Percentiles rank a stretch among this genome's conserved stretches.
Conservation (phyloP, 768 basidiomycete genomes). For the Dendrothele bispora region DNA sequence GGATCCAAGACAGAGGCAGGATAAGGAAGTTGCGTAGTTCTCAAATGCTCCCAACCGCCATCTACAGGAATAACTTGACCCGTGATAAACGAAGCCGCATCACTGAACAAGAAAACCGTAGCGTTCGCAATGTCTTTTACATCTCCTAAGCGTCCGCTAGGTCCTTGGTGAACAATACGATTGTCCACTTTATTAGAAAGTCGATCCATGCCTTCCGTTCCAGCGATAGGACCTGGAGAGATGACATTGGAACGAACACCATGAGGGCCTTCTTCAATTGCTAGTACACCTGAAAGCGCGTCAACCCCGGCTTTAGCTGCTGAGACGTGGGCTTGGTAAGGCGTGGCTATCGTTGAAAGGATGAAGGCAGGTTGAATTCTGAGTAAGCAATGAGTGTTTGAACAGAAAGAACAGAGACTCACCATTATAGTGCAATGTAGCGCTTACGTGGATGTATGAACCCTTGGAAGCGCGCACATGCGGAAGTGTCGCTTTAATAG, state of each 20-base stretch:
- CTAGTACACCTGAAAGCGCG: conserved; percentile 80
- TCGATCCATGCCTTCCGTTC: conserved; percentile 75
- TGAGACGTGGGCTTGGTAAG: conserved; percentile 90
- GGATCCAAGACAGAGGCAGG: conserved; percentile 66
- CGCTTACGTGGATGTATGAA: conserved; percentile 86
- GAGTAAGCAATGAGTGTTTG: conserved; percentile 6
- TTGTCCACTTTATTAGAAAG: conserved; percentile 29
- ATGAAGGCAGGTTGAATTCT: conserved; percentile 9
- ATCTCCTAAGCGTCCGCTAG: conserved; percentile 55
- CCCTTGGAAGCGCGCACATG: conserved; percentile 73
- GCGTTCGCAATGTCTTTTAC: conserved; percentile 69
- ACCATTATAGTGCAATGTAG: conserved; percentile 86
- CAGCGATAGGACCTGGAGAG: conserved; percentile 78
- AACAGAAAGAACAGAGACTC: conserved; percentile 13
- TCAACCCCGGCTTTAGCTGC: conserved; percentile 96
- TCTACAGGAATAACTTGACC: conserved; percentile 77
- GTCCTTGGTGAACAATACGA: conserved; percentile 17
- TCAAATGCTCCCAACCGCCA: conserved; percentile 59
- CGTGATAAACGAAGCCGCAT: conserved; percentile 73
- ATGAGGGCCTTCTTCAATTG: conserved; percentile 91
- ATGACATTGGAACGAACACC: conserved; percentile 92
- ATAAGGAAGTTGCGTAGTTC: conserved; percentile 53
- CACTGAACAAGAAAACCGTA: conserved; percentile 80
- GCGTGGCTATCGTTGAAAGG: conserved; percentile 48
- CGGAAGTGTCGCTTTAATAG: conserved; percentile 86